Evolutionary conservation across 208 protist species (phyloP), one percentile per base, ranked within the genome.

Genomic region (Angomonas deanei): DNA sequence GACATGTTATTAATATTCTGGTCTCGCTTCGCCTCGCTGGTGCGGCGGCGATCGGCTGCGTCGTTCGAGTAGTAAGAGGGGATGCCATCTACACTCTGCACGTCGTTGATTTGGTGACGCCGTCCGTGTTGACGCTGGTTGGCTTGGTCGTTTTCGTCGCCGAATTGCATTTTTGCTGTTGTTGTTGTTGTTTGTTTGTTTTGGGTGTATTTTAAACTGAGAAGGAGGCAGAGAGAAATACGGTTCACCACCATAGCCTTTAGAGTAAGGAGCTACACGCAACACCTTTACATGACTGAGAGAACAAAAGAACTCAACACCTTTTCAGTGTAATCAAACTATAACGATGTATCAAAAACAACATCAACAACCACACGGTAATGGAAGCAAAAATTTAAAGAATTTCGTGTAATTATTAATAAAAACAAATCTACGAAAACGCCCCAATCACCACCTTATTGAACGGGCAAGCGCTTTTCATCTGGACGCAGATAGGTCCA

Each of bases 41-140:
- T 58, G 24, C 52, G 26, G 30, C 33, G 52, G 13, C 11, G 11
- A 34, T 21, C 39, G 17, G 39, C n/a, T n/a, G 31, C 53, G 66
- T 59, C 30, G 53, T 42, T 52, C 38, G 62, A 13, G 66, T 65
- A 39, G 64, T 62, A 52, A 61, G 65, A 48, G 31, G 70, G 39
- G 53, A 55, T 50, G 36, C 58, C 78, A 65, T 74, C 49, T 58
- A 60, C 31, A 47, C 60, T 73, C 19, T 78, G 52, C 69, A 88
- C 82, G 21, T 87, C 81, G 31, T 68, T 72, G 23, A 83, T 68
- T 24, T 74, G 57, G 61, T 93, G 86, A 8, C 83, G 77, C 0
- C 81, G 77, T 5, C 86, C 86, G 1, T 69, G 63, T 21, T 53
- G 72, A 26, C 73, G 80, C 50, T 57, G 56, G 21, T 69, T 68